These are phyloP conservation scores for Coffea canephora DNA, from an alignment of 257 asterid genomes.

Conservation along the genomic window DNA sequence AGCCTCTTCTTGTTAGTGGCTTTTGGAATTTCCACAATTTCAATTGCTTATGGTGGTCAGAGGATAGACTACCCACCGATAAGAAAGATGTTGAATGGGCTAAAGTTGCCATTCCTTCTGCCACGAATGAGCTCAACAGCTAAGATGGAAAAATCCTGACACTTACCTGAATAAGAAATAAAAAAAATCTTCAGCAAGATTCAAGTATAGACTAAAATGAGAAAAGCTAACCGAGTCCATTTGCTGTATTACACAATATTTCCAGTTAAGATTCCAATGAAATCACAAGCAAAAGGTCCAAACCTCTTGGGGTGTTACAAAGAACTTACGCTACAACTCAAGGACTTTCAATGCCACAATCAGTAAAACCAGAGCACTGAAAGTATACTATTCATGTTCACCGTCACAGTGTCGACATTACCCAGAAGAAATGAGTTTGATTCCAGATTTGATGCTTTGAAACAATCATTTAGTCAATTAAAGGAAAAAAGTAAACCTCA, in stretches of 20 bases:
- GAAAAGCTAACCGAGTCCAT: not conserved
- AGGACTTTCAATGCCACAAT: not conserved
- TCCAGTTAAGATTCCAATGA: not conserved
- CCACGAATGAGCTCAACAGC: conserved; percentile 24
- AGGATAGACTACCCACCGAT: conserved; percentile 30
- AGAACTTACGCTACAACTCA: not conserved
- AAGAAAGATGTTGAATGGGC: conserved; percentile 38
- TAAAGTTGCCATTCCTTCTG: conserved; percentile 45
- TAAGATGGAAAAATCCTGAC: conserved; percentile 6
- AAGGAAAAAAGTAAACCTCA: not conserved
- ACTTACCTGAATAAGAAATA: conserved; percentile 36
- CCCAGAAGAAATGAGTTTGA: not conserved
- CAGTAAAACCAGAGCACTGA: not conserved
- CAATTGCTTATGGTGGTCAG: conserved; percentile 27
- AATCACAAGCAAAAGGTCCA: not conserved
- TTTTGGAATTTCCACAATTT: conserved; percentile 33
- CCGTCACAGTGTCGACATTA: not conserved
- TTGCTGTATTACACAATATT: not conserved
- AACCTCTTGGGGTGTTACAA: not conserved
- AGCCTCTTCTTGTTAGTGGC: conserved; percentile 18
- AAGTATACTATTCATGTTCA: not conserved
- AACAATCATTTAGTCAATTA: not conserved
- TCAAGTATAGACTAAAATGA: not conserved
- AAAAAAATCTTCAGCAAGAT: not conserved
- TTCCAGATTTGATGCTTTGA: not conserved